Percentiles rank a stretch among this genome's conserved stretches.
Conservation (phyloP, 1,139 yeast genomes). For the Chernovozyma sophiae-reginae region DNA sequence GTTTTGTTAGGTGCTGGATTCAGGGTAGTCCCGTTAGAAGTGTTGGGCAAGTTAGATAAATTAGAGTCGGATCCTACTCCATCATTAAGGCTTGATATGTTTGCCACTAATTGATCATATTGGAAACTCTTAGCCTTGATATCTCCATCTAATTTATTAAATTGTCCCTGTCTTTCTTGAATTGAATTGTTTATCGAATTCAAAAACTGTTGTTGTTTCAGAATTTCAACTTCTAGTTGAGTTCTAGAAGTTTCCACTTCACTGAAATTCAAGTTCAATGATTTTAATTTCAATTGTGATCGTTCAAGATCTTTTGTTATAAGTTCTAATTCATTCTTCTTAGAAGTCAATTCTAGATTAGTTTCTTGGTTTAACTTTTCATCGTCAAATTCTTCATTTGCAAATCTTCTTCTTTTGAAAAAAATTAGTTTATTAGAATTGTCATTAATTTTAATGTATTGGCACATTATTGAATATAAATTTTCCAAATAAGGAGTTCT, state of each 20-base stretch:
- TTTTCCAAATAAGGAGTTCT: conserved; percentile 90
- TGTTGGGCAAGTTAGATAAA: background rate
- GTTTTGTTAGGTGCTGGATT: background rate
- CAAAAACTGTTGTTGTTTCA: background rate
- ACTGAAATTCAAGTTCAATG: conserved; percentile 2
- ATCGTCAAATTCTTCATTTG: background rate
- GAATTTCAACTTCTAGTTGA: background rate
- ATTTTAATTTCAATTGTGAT: conserved; percentile 5
- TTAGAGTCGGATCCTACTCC: background rate
- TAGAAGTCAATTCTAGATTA: conserved; percentile 2
- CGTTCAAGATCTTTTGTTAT: conserved; percentile 3
- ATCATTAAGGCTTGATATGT: too few species aligned
- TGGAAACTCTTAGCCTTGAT: background rate
- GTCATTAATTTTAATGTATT: conserved; percentile 50
- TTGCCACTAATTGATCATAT: background rate
- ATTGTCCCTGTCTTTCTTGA: background rate
- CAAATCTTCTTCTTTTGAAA: conserved; percentile 23
- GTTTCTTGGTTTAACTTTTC: conserved; percentile 2
- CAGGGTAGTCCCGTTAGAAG: background rate
- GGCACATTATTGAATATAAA: conserved; percentile 75
- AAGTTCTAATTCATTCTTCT: conserved; percentile 1
- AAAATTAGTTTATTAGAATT: conserved; percentile 25
- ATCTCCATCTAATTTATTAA: conserved; percentile 3
- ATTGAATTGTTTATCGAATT: background rate
- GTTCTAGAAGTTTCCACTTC: conserved; percentile 3